Evolutionary conservation across 2,329 filamentous ascomycete species (phyloP).

Genomic region (Aureobasidium melanogenum): DNA sequence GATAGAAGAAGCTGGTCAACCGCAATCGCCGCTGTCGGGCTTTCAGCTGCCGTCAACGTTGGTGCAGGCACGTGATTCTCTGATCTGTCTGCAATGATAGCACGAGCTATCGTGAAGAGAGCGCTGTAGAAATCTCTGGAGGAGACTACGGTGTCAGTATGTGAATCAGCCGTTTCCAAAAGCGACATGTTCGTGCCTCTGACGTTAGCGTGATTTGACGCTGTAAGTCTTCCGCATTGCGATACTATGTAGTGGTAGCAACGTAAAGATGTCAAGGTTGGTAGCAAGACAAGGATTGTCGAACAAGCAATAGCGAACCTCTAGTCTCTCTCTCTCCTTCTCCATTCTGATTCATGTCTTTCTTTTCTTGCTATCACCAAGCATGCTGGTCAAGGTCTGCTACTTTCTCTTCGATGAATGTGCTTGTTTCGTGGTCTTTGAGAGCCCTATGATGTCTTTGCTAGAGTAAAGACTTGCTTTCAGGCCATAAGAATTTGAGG

Average conservation of each 20-base stretch:
- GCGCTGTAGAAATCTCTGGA: too few relatives aligned
- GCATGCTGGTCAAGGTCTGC: background rate
- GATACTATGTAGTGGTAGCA: background rate
- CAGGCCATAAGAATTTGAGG: conserved; percentile 32
- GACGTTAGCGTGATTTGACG: too few relatives aligned
- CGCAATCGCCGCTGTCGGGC: background rate
- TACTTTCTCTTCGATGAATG: background rate
- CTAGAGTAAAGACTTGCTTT: conserved; percentile 36
- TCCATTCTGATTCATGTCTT: background rate
- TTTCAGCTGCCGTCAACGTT: background rate
- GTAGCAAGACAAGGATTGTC: background rate
- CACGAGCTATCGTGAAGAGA: background rate
- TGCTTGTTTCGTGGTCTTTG: background rate
- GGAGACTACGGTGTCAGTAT: background rate
- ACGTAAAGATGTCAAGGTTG: background rate
- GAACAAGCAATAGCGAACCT: background rate
- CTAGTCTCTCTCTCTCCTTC: background rate
- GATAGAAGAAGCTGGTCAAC: background rate
- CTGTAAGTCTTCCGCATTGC: background rate
- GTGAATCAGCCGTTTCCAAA: background rate
- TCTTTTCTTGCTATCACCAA: background rate
- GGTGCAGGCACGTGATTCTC: background rate
- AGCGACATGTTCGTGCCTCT: background rate
- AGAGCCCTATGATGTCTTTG: conserved; percentile 21
- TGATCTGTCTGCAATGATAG: background rate